Evolutionary conservation across 2,329 filamentous ascomycete genomes (phyloP).

Genomic region (Pseudocercospora fuligena): DNA sequence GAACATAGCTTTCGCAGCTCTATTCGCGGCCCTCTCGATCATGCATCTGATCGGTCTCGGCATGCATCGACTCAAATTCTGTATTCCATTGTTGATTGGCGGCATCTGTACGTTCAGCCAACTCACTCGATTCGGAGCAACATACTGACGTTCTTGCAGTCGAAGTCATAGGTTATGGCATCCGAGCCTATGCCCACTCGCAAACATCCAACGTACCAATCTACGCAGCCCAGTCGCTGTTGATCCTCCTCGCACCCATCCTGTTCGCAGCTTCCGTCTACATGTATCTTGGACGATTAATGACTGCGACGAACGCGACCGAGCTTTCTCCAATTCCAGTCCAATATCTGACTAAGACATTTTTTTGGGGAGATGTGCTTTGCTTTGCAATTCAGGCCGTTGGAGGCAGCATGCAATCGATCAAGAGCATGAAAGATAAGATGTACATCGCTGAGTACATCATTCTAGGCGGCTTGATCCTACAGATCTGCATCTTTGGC

Average conservation of each 20-base stretch:
- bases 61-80: slow-evolving; percentile 45
- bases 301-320: slow-evolving; percentile 49
- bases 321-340: slow-evolving; percentile 49
- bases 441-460: slow-evolving; percentile 54
- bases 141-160: slow-evolving; percentile 42
- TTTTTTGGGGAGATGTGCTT: slow-evolving; percentile 60
- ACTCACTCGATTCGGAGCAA: not conserved
- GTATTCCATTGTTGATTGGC: slow-evolving; percentile 53
- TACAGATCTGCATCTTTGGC: slow-evolving; percentile 63
- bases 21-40: slow-evolving; percentile 52
- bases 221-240: slow-evolving; percentile 49
- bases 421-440: slow-evolving; percentile 31
- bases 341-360: slow-evolving; percentile 58
- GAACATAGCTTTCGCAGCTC: slow-evolving; percentile 51
- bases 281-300: slow-evolving; percentile 56
- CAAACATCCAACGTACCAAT: slow-evolving; percentile 39
- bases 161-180: slow-evolving; percentile 51
- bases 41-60: slow-evolving; percentile 44
- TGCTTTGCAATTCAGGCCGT: slow-evolving; percentile 58
- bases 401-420: slow-evolving; percentile 48
- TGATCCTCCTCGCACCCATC: slow-evolving; percentile 55
- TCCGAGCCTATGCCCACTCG: slow-evolving; percentile 38
- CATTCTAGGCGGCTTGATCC: slow-evolving; percentile 60
- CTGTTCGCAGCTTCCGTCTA: slow-evolving; percentile 58
- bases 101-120: slow-evolving; percentile 50